Evolutionary conservation across 2,329 filamentous ascomycete genomes (phyloP).

Genomic region (Ceratocystis huliohia): DNA sequence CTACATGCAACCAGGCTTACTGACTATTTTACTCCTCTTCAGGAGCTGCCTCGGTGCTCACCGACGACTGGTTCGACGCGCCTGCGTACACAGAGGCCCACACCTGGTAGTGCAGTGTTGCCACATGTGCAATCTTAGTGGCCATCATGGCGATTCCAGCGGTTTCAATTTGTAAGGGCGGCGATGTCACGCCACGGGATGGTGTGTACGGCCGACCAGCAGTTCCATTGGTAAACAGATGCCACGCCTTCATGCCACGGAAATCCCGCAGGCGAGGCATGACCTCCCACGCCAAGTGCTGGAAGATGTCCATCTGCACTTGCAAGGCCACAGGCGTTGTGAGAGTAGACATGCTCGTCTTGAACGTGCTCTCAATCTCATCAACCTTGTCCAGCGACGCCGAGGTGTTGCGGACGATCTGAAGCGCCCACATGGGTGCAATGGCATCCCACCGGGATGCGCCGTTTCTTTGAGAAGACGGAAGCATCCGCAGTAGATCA

Average conservation of each 20-base stretch:
- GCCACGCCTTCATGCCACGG: conserved; percentile 20
- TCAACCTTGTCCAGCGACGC: conserved; percentile 37
- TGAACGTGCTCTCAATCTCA: conserved; percentile 37
- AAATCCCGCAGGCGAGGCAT: conserved; percentile 20
- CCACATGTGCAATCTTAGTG: conserved; percentile 67
- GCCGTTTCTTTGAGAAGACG: conserved; percentile 25
- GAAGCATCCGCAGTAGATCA: conserved; percentile 41
- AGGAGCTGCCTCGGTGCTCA: background rate
- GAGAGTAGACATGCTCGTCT: conserved; percentile 34
- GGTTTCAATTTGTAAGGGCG: conserved; percentile 34
- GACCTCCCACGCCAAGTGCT: conserved; percentile 31
- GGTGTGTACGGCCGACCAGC: conserved; percentile 23
- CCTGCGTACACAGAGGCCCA: conserved; percentile 47
- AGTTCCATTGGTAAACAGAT: conserved; percentile 43
- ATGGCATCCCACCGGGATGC: conserved; percentile 41
- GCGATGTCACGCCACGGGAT: conserved; percentile 27
- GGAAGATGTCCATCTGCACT: conserved; percentile 29
- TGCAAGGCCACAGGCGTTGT: conserved; percentile 37
- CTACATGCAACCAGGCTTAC: background rate
- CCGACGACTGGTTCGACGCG: background rate
- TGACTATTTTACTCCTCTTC: background rate
- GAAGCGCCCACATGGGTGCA: conserved; percentile 41
- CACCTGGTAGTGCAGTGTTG: conserved; percentile 78
- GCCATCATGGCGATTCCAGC: conserved; percentile 54
- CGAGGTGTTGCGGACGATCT: conserved; percentile 46